Evolutionary conservation across 2,329 filamentous ascomycete genomes (phyloP).

Genomic region (Aspergillus glaucus): DNA sequence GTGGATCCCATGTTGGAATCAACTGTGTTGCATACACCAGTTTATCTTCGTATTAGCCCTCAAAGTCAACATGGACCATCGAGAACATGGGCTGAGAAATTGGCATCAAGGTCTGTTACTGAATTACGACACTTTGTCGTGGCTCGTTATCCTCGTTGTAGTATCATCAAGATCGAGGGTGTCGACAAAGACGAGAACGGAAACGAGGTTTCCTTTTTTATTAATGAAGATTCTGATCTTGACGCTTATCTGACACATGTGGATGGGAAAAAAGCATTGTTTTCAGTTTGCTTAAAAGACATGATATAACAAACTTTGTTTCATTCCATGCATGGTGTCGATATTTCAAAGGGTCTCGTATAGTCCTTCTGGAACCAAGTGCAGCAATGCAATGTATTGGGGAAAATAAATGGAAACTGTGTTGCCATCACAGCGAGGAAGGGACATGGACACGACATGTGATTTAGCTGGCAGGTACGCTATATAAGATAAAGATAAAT

Average conservation of each 20-base stretch:
- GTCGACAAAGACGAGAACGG: constrained; percentile 56
- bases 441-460: too few relatives aligned
- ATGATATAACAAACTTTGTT: constrained; percentile 15
- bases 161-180: constrained; percentile 59
- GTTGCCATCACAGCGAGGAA: too few relatives aligned
- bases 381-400: too few relatives aligned
- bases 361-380: too few relatives aligned
- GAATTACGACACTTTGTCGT: constrained; percentile 59
- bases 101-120: constrained; percentile 52
- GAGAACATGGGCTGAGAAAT: constrained; percentile 59
- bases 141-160: constrained; percentile 54
- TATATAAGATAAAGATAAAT: too few relatives aligned
- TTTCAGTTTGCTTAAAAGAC: constrained; percentile 40
- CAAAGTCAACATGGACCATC: constrained; percentile 47
- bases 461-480: too few relatives aligned
- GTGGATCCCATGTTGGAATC: constrained; percentile 32
- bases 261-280: constrained; percentile 49
- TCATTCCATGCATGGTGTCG: too few relatives aligned
- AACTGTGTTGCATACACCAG: constrained; percentile 43
- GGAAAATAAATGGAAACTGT: too few relatives aligned
- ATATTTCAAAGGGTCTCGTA: too few relatives aligned
- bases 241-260: constrained; percentile 64
- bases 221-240: constrained; percentile 67
- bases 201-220: constrained; percentile 56
- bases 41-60: constrained; percentile 65